A percentile compares a stretch with the other conserved stretches of the same genome.
Evolutionary conservation across 306 rosid genomes (phyloP).

Genomic region (Fagus crenata): DNA sequence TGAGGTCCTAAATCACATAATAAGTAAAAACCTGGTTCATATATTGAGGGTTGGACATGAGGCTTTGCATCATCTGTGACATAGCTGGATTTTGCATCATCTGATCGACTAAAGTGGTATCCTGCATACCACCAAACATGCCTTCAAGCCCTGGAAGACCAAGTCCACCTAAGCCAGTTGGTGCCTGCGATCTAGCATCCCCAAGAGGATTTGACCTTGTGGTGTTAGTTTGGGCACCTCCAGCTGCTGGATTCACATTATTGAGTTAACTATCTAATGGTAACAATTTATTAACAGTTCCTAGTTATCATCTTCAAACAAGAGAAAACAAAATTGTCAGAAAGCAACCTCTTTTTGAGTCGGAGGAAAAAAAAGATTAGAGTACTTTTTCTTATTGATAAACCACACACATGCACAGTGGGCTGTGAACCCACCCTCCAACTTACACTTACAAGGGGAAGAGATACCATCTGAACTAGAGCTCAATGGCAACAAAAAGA

Average conservation of each 20-base stretch:
- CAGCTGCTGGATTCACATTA: conserved; percentile 46
- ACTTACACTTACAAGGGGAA: too few species aligned
- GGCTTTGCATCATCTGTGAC: conserved; percentile 84
- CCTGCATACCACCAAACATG: conserved; percentile 62
- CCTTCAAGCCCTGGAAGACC: conserved; percentile 67
- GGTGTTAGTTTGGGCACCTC: conserved; percentile 53
- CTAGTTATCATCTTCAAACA: neutral
- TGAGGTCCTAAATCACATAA: neutral
- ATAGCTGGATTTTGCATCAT: conserved; percentile 82
- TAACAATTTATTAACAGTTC: conserved; percentile 17
- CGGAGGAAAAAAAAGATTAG: neutral
- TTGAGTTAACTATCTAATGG: conserved; percentile 6
- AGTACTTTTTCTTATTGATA: neutral
- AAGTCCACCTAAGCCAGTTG: conserved; percentile 59
- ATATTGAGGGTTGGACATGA: conserved; percentile 73
- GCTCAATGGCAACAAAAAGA: conserved; percentile 7
- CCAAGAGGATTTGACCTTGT: conserved; percentile 49
- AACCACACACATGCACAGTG: too few species aligned
- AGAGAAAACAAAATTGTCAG: neutral
- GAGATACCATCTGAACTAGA: neutral
- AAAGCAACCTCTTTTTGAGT: neutral
- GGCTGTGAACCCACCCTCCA: too few species aligned
- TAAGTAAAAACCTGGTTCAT: conserved; percentile 64
- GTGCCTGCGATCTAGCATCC: conserved; percentile 57
- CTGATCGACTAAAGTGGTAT: conserved; percentile 57